These are phyloP conservation scores for Ambispora gerdemannii DNA, from an alignment of 192 early-diverging fungal genomes.

Conservation along the genomic window DNA sequence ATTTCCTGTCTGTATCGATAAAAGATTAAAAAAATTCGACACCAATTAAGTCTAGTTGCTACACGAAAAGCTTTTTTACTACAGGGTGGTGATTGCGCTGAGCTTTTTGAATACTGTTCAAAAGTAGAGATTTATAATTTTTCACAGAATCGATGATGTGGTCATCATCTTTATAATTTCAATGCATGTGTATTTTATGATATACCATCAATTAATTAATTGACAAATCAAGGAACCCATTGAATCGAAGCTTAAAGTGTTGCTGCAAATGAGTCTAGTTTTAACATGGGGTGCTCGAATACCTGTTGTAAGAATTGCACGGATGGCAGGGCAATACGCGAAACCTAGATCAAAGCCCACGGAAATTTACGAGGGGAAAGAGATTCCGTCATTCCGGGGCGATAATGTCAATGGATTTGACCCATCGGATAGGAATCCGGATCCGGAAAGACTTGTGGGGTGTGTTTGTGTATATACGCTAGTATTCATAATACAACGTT, in stretches of 20 bases:
- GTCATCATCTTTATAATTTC: not conserved
- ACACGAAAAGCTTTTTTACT: constrained; percentile 89
- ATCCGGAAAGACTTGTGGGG: constrained; percentile 87
- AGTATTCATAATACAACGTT: too few species aligned
- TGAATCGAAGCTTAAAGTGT: constrained; percentile 92
- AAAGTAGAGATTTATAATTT: constrained; percentile 47
- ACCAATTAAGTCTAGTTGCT: constrained; percentile 85
- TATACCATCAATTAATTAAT: not conserved
- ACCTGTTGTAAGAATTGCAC: constrained; percentile 91
- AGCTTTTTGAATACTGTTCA: constrained; percentile 97
- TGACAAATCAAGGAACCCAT: constrained; percentile 72
- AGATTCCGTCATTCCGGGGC: constrained; percentile 87
- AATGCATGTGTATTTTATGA: too few species aligned
- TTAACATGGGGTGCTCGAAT: constrained; percentile 91
- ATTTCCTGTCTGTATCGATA: not conserved
- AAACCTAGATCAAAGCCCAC: constrained; percentile 93
- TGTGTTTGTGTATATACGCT: constrained; percentile 32
- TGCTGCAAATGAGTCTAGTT: constrained; percentile 97
- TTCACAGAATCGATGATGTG: not conserved
- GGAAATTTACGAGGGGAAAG: constrained; percentile 80
- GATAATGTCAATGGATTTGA: constrained; percentile 98
- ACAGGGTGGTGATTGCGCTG: constrained; percentile 98
- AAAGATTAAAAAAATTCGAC: constrained; percentile 76
- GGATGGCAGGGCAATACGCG: constrained; percentile 99
- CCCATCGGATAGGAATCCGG: constrained; percentile 76